Evolutionary conservation across 192 early-diverging fungal species (phyloP), one percentile per base, ranked within the genome.

Genomic region (Umbelopsis sp.): DNA sequence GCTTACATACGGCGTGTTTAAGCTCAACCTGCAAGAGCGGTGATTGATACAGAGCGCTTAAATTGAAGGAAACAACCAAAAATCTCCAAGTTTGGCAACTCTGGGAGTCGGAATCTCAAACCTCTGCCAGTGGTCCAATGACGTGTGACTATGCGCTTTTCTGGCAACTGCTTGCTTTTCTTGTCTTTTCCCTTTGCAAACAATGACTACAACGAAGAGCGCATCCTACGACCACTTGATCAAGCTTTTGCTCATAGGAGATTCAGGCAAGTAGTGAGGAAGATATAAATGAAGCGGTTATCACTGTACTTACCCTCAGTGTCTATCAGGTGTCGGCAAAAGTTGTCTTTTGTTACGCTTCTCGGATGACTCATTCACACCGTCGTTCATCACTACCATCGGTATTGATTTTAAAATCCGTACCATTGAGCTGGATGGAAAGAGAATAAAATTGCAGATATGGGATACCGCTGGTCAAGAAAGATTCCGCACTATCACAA

Each of bases 381-480:
- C 97, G 35, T 97, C 95, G 46, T 99, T 98, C 84, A 99, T 99
- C 78, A 98, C 97, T 47, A 99, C 97, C 53, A 98, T 99, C 71
- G 97, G 97, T 52, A 98, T 99, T 71, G 97, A 99, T 85, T 99
- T 99, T 82, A 97, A 98, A 85, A 98, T 99, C 79, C 90, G 96
- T 67, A 98, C 95, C 25, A 97, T 99, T 68, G 97, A 99, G 75
- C 86, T 99, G 46, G 97, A 98, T 77, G 97, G 96, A 68, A 98
- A 98, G 86, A 91, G 96, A 69, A 97, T 99, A 78, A 99, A 99
- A 84, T 88, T 99, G 46, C 97, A 99, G 82, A 99, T 99, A 72
- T 99, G 97, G 97, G 97, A 99, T 83, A 99, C 97, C 8, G 97
- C 97, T 25, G 96, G 97, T 48, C 97, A 98, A 85, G 97, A 99